Conservation (phyloP, 495 filamentous ascomycete genomes). For the Platismatia glauca region DNA sequence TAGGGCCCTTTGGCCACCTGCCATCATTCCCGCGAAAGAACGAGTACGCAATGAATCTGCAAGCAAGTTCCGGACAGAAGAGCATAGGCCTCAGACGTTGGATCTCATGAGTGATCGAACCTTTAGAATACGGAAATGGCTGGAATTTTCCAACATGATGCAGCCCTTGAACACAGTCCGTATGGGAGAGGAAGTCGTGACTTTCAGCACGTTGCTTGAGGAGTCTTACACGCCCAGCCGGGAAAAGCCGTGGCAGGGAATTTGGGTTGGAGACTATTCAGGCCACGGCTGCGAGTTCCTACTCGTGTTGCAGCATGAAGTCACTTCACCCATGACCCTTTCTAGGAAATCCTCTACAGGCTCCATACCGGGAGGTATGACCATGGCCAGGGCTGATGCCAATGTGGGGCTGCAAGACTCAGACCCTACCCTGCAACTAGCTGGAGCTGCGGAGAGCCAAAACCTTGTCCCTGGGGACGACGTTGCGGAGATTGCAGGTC, state of each 20-base stretch:
- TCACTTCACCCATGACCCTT: conserved; percentile 9
- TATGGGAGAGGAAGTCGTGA: conserved; percentile 58
- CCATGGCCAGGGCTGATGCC: neutral
- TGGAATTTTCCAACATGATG: conserved; percentile 39
- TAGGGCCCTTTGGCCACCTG: conserved; percentile 70
- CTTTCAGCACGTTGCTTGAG: conserved; percentile 66
- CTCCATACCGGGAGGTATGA: conserved; percentile 3
- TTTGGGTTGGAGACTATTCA: conserved; percentile 88
- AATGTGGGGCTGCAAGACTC: conserved; percentile 1
- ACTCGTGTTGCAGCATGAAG: conserved; percentile 62
- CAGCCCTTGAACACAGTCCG: conserved; percentile 31
- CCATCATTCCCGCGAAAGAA: conserved; percentile 51
- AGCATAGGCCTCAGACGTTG: conserved; percentile 36
- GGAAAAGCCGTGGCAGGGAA: conserved; percentile 74
- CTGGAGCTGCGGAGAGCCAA: neutral
- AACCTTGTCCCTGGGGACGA: neutral
- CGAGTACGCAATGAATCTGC: conserved; percentile 42
- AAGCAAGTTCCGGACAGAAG: conserved; percentile 30
- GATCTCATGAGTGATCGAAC: conserved; percentile 50
- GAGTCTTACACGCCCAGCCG: conserved; percentile 64
- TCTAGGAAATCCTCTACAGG: conserved; percentile 10
- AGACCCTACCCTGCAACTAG: neutral
- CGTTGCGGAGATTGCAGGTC: neutral
- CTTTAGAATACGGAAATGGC: conserved; percentile 69
- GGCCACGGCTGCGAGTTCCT: conserved; percentile 86